phyloP scores from a whole-genome alignment of 345 rosid species.

The Microthlaspi erraticum region DNA sequence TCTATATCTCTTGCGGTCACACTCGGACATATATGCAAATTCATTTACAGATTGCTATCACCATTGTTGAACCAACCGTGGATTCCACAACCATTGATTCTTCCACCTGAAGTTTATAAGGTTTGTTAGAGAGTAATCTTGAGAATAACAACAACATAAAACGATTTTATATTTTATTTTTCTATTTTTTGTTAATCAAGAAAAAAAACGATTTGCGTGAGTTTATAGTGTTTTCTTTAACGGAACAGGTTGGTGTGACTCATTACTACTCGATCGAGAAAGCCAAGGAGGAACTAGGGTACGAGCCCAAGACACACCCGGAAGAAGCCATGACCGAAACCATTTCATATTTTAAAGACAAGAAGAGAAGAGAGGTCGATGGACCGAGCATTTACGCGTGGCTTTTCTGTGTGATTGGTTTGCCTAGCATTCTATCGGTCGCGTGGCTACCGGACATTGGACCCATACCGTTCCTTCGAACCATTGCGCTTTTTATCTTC shows the following conservation, averaged over 20 bases:
- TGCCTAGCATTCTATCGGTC: constrained; percentile 25
- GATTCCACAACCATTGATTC: constrained; percentile 44
- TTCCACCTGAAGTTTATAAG: constrained; percentile 37
- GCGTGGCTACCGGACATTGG: constrained; percentile 42
- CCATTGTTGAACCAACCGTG: no score
- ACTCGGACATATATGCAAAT: constrained; percentile 27
- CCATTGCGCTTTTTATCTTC: constrained; percentile 23
- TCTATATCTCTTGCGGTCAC: constrained; percentile 18
- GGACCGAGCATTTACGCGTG: constrained; percentile 40
- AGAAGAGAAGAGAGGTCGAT: constrained; percentile 41
- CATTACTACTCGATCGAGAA: constrained; percentile 28
- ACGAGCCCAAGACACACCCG: constrained; percentile 25
- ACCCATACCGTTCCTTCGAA: constrained; percentile 34
- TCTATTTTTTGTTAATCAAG: no score
- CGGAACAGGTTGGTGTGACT: constrained; percentile 28
- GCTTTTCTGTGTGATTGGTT: constrained; percentile 34
- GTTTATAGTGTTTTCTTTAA: background rate
- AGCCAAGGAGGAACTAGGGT: constrained; percentile 35
- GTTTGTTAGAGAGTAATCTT: constrained; percentile 6
- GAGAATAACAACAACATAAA: no score
- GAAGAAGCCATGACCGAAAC: constrained; percentile 39
- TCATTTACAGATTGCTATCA: constrained; percentile 12
- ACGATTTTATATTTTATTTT: no score
- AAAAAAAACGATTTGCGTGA: background rate
- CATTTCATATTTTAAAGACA: constrained; percentile 34